Evolutionary conservation across 1,139 yeast genomes (phyloP).

Genomic region (Yamadazyma dushanensis): DNA sequence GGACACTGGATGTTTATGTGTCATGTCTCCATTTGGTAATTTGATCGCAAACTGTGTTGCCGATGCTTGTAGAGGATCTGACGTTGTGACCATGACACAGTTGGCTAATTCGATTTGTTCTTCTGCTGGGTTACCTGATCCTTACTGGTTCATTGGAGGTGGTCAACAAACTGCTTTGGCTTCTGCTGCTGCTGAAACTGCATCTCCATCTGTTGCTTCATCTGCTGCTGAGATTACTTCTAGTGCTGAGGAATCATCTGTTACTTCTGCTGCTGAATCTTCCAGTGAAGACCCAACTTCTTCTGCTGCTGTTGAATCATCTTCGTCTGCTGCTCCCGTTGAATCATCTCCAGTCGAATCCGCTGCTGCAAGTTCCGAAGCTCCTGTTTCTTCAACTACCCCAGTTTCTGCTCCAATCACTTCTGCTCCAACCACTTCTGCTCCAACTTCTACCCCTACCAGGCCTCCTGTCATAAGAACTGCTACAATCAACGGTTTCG

Average conservation of each 20-base stretch:
- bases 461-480: conserved; percentile 42
- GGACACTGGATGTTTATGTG: conserved; percentile 42
- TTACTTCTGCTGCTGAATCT: conserved; percentile 20
- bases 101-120: conserved; percentile 29
- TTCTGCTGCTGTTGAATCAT: no score
- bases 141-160: conserved; percentile 27
- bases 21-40: conserved; percentile 30
- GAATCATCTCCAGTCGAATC: no score
- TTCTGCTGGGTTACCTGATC: conserved; percentile 27
- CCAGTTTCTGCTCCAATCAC: no score
- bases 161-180: conserved; percentile 13
- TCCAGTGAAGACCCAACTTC: conserved; percentile 21
- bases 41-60: conserved; percentile 32
- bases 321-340: no score
- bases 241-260: conserved; percentile 24
- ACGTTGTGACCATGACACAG: conserved; percentile 22
- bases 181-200: conserved; percentile 11
- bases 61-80: conserved; percentile 25
- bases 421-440: conserved; percentile 15
- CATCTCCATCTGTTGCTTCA: conserved; percentile 7
- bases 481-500: conserved; percentile 43
- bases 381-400: no score
- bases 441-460: conserved; percentile 25
- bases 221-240: conserved; percentile 10
- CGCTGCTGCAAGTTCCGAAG: no score